phyloP scores from a whole-genome alignment of 2,329 filamentous ascomycete species.

The Colletotrichum sp. region DNA sequence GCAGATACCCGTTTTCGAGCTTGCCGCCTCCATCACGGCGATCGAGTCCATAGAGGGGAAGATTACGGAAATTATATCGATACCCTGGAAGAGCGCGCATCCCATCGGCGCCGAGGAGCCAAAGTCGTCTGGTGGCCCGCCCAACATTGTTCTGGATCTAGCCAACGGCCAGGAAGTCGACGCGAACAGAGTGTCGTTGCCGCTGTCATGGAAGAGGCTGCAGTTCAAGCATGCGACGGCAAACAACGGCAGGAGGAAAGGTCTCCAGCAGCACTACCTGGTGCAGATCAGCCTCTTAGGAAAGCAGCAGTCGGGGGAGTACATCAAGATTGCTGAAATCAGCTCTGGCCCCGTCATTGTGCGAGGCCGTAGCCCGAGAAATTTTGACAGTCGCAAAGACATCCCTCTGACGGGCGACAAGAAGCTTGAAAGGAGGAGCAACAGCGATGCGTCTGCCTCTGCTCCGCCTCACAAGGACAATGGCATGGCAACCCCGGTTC shows the following conservation, averaged over 20 bases:
- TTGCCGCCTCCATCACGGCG: constrained; percentile 83
- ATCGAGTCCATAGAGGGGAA: constrained; percentile 94
- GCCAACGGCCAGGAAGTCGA: constrained; percentile 72
- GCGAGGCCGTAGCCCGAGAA: constrained; percentile 87
- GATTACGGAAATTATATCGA: constrained; percentile 90
- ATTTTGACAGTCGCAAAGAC: constrained; percentile 91
- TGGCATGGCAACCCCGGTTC: constrained; percentile 2
- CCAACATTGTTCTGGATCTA: constrained; percentile 60
- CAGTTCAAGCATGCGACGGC: constrained; percentile 97
- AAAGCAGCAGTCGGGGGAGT: constrained; percentile 71
- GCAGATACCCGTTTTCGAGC: constrained; percentile 75
- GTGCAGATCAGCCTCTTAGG: constrained; percentile 85
- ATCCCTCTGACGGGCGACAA: constrained; percentile 71
- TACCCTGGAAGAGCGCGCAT: constrained; percentile 88
- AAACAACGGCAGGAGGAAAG: constrained; percentile 93
- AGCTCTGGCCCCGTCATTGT: constrained; percentile 95
- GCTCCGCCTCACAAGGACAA: constrained; percentile 26
- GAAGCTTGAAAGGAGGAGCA: constrained; percentile 49
- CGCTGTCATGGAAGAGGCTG: constrained; percentile 90
- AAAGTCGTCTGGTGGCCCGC: constrained; percentile 55
- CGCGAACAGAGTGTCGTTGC: constrained; percentile 77
- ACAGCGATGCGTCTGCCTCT: constrained; percentile 28
- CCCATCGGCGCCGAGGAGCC: constrained; percentile 53
- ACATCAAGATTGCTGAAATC: constrained; percentile 79
- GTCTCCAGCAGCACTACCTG: constrained; percentile 93